Percentiles rank a stretch among this genome's conserved stretches.
These are phyloP conservation scores for Moesziomyces globuligerus DNA, from an alignment of 1,284 basidiomycete genomes.

Conservation along the genomic window DNA sequence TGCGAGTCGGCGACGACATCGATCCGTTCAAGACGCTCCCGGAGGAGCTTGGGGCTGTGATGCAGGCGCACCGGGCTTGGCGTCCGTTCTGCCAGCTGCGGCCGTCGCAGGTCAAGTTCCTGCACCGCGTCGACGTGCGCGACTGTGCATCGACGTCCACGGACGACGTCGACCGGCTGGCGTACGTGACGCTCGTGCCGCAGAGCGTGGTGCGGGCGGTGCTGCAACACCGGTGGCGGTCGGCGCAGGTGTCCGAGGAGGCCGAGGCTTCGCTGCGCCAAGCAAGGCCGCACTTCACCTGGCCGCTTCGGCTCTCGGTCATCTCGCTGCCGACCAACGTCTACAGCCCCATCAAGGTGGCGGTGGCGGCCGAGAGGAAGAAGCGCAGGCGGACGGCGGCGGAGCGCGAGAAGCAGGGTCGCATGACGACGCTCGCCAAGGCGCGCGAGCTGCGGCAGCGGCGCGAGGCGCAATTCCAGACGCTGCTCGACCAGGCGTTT, in stretches of 20 bases:
- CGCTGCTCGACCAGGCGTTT: slow-evolving; percentile 29
- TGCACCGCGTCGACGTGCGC: slow-evolving; percentile 22
- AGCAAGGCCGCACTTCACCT: slow-evolving; percentile 18
- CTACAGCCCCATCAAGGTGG: neutral
- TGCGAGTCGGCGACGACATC: neutral
- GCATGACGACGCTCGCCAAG: slow-evolving; percentile 33
- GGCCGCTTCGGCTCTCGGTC: slow-evolving; percentile 31
- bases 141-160: slow-evolving; percentile 13
- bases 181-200: slow-evolving; percentile 24
- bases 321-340: slow-evolving; percentile 19
- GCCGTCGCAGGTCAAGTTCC: slow-evolving; percentile 33
- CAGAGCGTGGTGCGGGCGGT: slow-evolving; percentile 24
- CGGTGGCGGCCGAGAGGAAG: neutral
- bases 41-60: slow-evolving; percentile 12
- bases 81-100: slow-evolving; percentile 25
- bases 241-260: slow-evolving; percentile 2
- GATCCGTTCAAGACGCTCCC: slow-evolving; percentile 16
- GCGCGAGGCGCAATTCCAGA: slow-evolving; percentile 25
- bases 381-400: slow-evolving; percentile 13
- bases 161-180: slow-evolving; percentile 25
- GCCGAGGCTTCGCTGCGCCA: neutral
- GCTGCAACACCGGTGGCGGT: slow-evolving; percentile 4
- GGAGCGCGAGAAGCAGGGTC: slow-evolving; percentile 30
- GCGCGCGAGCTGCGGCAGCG: slow-evolving; percentile 36
- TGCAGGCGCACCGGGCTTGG: slow-evolving; percentile 20